Evolutionary conservation across 2,329 filamentous ascomycete species (phyloP), one percentile per base, ranked within the genome.

Genomic region (Xylaria sp.): DNA sequence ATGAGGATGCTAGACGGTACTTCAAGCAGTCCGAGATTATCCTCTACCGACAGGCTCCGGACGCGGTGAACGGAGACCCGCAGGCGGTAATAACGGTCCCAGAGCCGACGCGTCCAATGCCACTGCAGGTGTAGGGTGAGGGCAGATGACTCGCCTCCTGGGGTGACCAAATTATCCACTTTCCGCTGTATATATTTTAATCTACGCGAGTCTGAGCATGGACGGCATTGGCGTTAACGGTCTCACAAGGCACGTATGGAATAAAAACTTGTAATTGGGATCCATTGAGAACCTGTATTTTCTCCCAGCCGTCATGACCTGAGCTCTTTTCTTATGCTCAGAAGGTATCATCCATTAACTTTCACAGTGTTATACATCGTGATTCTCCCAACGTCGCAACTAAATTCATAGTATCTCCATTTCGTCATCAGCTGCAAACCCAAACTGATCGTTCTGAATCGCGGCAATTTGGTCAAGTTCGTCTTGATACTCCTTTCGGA

Each of bases 1-100:
- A 97, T 69, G 92, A 97, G 84, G 94, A 99, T 73, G 94, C 94
- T 45, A 87, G 94, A 66, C 86, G 94, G 66, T 99, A 99, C 77
- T 99, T 99, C 78, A 99, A 99, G 75, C 94, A 99, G 74, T 97
- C 92, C 48, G 94, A 99, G 77, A 99, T 99, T 71, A 92, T 97
- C 54, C 86, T 99, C 48, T 97, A 90, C 78, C 87, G 94, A 62
- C 94, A 97, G 72, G 80, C 84, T 17, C 84, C 85, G 6, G 84
- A 87, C 59, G 75, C 81, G 44, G 72, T 75, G 39, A 75, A 72
- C 60, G 73, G 69, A 44, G 75, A 76, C 2, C 78, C 80, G 61
- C 76, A 73, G 60, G 77, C 75, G 64, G 70, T 78, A 50, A 72
- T 77, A 26, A 68, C 75, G 2, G 73, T 77, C 13, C 74, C 75